Evolutionary conservation across 805 yeast species (phyloP).

Genomic region (Cyberlindnera lachancei): DNA sequence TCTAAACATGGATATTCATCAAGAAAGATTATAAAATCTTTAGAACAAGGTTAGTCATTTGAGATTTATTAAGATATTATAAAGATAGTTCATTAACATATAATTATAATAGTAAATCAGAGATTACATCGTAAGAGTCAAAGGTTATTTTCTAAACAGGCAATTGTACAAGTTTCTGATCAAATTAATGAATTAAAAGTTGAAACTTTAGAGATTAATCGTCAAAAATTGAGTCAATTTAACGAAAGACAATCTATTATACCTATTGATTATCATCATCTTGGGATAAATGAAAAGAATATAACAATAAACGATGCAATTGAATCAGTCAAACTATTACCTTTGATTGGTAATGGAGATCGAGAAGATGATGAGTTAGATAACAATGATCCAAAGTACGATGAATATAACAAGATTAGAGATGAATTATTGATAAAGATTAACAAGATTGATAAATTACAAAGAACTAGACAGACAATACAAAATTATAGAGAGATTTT

Average conservation of each 20-base stretch:
- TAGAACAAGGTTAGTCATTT: slow-evolving; percentile 4
- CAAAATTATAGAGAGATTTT: slow-evolving; percentile 7
- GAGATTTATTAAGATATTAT: too few species aligned
- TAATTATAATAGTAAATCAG: slow-evolving; percentile 11
- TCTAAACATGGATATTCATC: slow-evolving; percentile 4
- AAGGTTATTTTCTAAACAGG: slow-evolving; percentile 15
- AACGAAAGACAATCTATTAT: too few species aligned
- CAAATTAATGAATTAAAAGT: slow-evolving; percentile 13
- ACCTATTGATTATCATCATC: too few species aligned
- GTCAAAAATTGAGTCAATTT: too few species aligned
- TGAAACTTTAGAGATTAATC: too few species aligned
- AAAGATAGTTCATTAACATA: background rate
- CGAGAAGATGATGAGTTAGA: too few species aligned
- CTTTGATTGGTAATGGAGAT: too few species aligned
- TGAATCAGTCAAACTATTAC: slow-evolving; percentile 12
- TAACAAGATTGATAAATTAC: slow-evolving; percentile 3
- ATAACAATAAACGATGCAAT: slow-evolving; percentile 1
- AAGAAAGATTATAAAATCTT: slow-evolving; percentile 2
- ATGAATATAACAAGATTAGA: slow-evolving; percentile 9
- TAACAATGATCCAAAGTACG: slow-evolving; percentile 1
- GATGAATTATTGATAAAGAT: slow-evolving; percentile 6
- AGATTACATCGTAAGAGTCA: slow-evolving; percentile 6
- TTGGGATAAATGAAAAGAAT: slow-evolving; percentile 9
- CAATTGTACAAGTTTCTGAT: slow-evolving; percentile 15
- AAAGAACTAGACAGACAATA: slow-evolving; percentile 4